A percentile compares a stretch with the other conserved stretches of the same genome.
These are phyloP conservation scores for Cyclotella atomus DNA, from an alignment of 108 stramenopile genomes.

Conservation along the genomic window DNA sequence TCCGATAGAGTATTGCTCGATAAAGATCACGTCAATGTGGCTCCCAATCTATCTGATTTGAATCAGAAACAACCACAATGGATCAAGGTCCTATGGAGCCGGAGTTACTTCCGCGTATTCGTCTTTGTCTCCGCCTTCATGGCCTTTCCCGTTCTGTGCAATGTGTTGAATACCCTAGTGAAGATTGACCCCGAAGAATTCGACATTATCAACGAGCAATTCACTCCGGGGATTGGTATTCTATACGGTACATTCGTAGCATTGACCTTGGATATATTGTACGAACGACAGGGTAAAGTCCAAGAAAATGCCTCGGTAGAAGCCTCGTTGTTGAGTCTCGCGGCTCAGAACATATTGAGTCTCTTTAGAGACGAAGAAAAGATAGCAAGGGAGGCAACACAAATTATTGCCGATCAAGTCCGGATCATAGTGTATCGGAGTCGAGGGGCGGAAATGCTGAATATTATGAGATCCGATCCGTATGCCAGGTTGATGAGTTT, in stretches of 20 bases:
- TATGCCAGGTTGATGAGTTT: constrained; percentile 59
- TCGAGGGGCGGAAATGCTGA: constrained; percentile 66
- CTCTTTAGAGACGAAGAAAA: constrained; percentile 35
- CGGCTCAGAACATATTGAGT: constrained; percentile 28
- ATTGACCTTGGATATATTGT: constrained; percentile 69
- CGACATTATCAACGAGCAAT: constrained; percentile 43
- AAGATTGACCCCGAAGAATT: constrained; percentile 23
- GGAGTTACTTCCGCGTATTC: constrained; percentile 15
- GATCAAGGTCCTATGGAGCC: constrained; percentile 15
- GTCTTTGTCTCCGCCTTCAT: constrained; percentile 34
- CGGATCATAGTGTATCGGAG: constrained; percentile 55
- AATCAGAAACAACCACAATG: constrained; percentile 6
- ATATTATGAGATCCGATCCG: constrained; percentile 68
- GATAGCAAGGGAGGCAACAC: constrained; percentile 39
- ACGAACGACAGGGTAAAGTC: constrained; percentile 59
- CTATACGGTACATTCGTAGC: constrained; percentile 81
- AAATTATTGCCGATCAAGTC: constrained; percentile 65
- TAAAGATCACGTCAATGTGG: constrained; percentile 8
- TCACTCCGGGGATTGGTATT: constrained; percentile 74
- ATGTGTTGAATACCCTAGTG: constrained; percentile 17
- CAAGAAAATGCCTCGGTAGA: constrained; percentile 55
- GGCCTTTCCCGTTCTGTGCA: constrained; percentile 17
- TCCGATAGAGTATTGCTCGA: constrained; percentile 20
- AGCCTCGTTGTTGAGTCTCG: constrained; percentile 32
- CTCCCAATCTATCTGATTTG: constrained; percentile 30